A percentile compares a stretch with the other conserved stretches of the same genome.
phyloP scores from a whole-genome alignment of 257 asterid species.

The Solanum gracilifrons region DNA sequence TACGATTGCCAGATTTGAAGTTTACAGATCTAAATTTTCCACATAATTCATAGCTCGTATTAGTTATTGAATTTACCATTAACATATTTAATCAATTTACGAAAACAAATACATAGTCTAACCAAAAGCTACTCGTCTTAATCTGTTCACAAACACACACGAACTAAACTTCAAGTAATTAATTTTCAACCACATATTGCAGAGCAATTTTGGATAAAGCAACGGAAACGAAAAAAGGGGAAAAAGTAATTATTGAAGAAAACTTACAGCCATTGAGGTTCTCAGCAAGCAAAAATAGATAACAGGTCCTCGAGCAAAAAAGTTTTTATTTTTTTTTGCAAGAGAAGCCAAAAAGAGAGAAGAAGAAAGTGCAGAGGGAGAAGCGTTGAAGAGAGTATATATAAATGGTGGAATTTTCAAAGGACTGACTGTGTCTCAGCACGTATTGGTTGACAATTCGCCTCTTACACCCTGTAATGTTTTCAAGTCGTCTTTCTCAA shows the following conservation, averaged over 20 bases:
- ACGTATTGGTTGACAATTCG: neutral
- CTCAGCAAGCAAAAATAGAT: neutral
- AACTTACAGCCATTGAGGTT: neutral
- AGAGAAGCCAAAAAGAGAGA: neutral
- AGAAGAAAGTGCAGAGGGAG: neutral
- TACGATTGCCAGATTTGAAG: fast-evolving
- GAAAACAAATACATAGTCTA: neutral
- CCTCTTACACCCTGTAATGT: neutral
- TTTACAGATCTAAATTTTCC: neutral
- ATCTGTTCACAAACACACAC: neutral
- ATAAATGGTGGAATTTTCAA: neutral
- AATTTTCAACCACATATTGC: neutral
- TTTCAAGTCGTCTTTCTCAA: neutral
- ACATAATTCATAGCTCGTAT: neutral
- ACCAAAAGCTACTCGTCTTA: neutral
- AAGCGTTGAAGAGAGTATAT: neutral
- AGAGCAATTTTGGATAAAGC: neutral
- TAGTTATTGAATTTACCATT: neutral
- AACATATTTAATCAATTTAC: neutral
- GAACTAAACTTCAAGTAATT: neutral
- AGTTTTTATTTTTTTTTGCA: neutral
- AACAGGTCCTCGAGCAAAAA: neutral
- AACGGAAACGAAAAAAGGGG: neutral
- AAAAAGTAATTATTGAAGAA: neutral
- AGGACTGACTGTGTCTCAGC: neutral